These are phyloP conservation scores for Cutaneotrichosporon cavernicola DNA, from an alignment of 1,284 basidiomycete genomes.

Conservation along the genomic window DNA sequence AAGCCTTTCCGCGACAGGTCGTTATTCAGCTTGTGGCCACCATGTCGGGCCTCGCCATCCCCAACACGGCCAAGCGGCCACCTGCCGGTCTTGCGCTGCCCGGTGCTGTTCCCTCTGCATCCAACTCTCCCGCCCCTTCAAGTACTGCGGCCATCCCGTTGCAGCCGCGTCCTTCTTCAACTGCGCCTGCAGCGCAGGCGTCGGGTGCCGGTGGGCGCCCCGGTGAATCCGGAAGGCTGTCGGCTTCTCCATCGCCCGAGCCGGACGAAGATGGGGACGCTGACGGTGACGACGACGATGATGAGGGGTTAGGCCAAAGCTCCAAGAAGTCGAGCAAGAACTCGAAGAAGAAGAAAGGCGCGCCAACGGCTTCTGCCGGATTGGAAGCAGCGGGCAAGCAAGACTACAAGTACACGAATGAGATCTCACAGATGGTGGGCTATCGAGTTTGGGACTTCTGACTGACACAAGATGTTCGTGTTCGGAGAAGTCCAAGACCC, in stretches of 20 bases:
- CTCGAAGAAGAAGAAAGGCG: slow-evolving; percentile 33
- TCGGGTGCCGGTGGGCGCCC: not conserved
- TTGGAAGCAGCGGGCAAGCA: slow-evolving; percentile 27
- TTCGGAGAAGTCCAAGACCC: slow-evolving; percentile 94
- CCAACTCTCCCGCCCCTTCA: slow-evolving; percentile 18
- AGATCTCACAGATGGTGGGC: slow-evolving; percentile 77
- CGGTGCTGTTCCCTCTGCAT: not conserved
- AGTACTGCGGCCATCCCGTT: not conserved
- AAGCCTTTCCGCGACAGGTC: not conserved
- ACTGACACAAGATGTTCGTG: slow-evolving; percentile 76
- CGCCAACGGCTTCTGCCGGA: slow-evolving; percentile 10
- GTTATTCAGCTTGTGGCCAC: not conserved
- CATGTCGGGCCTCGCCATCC: slow-evolving; percentile 18
- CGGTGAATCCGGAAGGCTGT: slow-evolving; percentile 6
- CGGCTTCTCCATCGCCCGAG: slow-evolving; percentile 30
- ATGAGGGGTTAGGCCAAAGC: slow-evolving; percentile 19
- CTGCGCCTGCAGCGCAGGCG: not conserved
- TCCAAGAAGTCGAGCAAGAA: slow-evolving; percentile 24
- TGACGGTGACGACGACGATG: slow-evolving; percentile 43
- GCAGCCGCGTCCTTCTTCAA: not conserved
- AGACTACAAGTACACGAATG: slow-evolving; percentile 71
- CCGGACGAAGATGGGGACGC: slow-evolving; percentile 37
- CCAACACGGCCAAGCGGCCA: slow-evolving; percentile 20
- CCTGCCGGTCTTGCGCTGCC: slow-evolving; percentile 25
- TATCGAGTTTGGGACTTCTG: not conserved